Conservation (phyloP, 352 stramenopile species). For the Globisporangium irregulare region DNA sequence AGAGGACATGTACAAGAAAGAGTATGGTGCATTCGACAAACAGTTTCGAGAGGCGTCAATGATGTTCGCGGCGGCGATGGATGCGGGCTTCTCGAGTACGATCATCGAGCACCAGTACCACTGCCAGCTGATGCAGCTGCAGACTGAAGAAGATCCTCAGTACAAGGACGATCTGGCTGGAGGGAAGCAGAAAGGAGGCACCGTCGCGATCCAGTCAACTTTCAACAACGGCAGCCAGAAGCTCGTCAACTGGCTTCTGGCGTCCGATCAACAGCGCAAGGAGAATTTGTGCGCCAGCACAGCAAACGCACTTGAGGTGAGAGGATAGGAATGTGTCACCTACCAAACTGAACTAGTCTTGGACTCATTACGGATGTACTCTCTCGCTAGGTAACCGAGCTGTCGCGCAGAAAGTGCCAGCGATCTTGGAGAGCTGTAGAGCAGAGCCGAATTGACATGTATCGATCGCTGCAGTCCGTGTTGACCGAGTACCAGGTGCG, state of each 20-base stretch:
- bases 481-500: constrained; percentile 79
- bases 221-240: constrained; percentile 71
- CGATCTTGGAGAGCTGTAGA: constrained; percentile 62
- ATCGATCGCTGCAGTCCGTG: constrained; percentile 58
- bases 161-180: constrained; percentile 7
- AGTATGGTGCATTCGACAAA: constrained; percentile 71
- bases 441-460: constrained; percentile 64
- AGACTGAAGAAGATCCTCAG: constrained; percentile 21
- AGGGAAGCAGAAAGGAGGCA: constrained; percentile 13
- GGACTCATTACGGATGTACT: neutral
- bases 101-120: constrained; percentile 70
- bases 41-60: constrained; percentile 59
- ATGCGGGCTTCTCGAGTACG: constrained; percentile 68
- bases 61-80: constrained; percentile 69
- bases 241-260: constrained; percentile 75
- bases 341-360: too few relatives aligned
- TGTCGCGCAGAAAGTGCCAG: constrained; percentile 57
- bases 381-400: constrained; percentile 50
- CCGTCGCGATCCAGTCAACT: constrained; percentile 24
- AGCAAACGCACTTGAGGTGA: constrained; percentile 58
- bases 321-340: too few relatives aligned
- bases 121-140: constrained; percentile 37
- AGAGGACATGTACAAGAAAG: constrained; percentile 72
- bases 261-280: constrained; percentile 67
- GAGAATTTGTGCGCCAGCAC: constrained; percentile 59